These are phyloP conservation scores for Sarcomyxa edulis DNA, from an alignment of 768 basidiomycete species.

Conservation along the genomic window DNA sequence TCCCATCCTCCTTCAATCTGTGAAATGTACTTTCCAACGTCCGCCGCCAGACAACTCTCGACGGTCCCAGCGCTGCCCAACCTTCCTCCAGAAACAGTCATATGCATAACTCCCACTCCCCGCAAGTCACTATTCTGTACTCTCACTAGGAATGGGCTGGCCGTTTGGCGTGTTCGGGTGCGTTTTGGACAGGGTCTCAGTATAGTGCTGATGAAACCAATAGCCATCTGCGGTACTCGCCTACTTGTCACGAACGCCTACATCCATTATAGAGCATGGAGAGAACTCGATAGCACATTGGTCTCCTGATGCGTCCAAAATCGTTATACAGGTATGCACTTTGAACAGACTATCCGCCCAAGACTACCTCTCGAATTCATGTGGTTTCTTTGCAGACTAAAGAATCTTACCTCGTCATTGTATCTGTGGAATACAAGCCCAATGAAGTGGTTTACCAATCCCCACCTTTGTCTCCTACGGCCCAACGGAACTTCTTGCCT, in stretches of 20 bases:
- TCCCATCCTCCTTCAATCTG: neutral
- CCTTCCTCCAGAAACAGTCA: slow-evolving; percentile 48
- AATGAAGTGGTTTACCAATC: slow-evolving; percentile 52
- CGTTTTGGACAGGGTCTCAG: slow-evolving; percentile 21
- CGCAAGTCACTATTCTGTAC: slow-evolving; percentile 76
- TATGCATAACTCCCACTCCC: slow-evolving; percentile 59
- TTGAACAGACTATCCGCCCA: slow-evolving; percentile 1
- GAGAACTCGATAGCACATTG: slow-evolving; percentile 70
- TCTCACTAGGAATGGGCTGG: slow-evolving; percentile 63
- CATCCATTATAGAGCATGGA: slow-evolving; percentile 81
- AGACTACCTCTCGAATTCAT: slow-evolving; percentile 3
- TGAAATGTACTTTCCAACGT: slow-evolving; percentile 84
- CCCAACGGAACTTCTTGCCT: slow-evolving; percentile 65
- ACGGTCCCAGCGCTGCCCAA: slow-evolving; percentile 67
- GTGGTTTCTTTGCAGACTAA: slow-evolving; percentile 57
- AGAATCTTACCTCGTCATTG: slow-evolving; percentile 72
- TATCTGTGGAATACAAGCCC: slow-evolving; percentile 55
- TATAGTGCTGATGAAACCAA: slow-evolving; percentile 1
- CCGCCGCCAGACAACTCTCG: slow-evolving; percentile 69
- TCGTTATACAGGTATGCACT: slow-evolving; percentile 70
- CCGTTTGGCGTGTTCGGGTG: slow-evolving; percentile 81
- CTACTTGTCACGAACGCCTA: slow-evolving; percentile 67
- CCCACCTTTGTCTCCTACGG: slow-evolving; percentile 44
- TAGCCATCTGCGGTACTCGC: slow-evolving; percentile 73
- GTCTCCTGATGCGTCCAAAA: slow-evolving; percentile 76